Evolutionary conservation across 2,329 filamentous ascomycete species (phyloP).

Genomic region (Ilyonectria robusta): DNA sequence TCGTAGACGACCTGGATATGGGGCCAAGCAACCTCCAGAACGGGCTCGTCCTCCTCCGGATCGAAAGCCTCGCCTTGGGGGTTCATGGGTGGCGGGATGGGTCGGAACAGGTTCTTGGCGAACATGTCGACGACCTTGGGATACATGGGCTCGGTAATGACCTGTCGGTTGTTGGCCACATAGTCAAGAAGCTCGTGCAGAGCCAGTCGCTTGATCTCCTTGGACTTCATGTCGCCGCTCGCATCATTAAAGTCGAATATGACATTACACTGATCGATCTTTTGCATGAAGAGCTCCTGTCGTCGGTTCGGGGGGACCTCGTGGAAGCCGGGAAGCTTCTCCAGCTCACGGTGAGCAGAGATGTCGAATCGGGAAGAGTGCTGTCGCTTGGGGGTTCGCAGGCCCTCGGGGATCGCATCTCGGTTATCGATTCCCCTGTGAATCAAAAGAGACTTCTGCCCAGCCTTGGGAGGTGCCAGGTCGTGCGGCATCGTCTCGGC

Average conservation of each 20-base stretch:
- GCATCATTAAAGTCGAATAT: slow-evolving; percentile 99
- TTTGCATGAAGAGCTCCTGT: slow-evolving; percentile 99
- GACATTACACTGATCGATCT: slow-evolving; percentile 99
- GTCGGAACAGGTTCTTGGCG: slow-evolving; percentile 96
- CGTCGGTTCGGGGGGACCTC: slow-evolving; percentile 95
- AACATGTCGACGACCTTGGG: slow-evolving; percentile 99
- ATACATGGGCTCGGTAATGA: slow-evolving; percentile 99
- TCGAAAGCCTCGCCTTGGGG: slow-evolving; percentile 98
- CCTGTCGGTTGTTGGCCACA: slow-evolving; percentile 97
- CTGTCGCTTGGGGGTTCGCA: slow-evolving; percentile 95
- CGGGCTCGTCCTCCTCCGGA: slow-evolving; percentile 97
- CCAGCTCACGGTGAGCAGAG: slow-evolving; percentile 94
- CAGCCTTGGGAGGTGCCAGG: slow-evolving; percentile 92
- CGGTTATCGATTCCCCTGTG: slow-evolving; percentile 91
- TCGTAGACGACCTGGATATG: slow-evolving; percentile 99
- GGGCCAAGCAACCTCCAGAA: slow-evolving; percentile 99
- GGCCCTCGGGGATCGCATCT: slow-evolving; percentile 90
- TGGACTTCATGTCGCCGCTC: slow-evolving; percentile 98
- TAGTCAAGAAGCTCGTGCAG: slow-evolving; percentile 97
- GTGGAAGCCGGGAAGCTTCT: slow-evolving; percentile 97
- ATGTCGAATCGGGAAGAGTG: slow-evolving; percentile 99
- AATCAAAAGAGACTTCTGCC: slow-evolving; percentile 88
- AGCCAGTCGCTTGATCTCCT: slow-evolving; percentile 98
- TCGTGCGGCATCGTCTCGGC: slow-evolving; percentile 99
- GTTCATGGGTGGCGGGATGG: slow-evolving; percentile 96